Percentiles rank a stretch among this genome's conserved stretches.
phyloP scores from a whole-genome alignment of 2,329 filamentous ascomycete species.

The Fusarium sp. region DNA sequence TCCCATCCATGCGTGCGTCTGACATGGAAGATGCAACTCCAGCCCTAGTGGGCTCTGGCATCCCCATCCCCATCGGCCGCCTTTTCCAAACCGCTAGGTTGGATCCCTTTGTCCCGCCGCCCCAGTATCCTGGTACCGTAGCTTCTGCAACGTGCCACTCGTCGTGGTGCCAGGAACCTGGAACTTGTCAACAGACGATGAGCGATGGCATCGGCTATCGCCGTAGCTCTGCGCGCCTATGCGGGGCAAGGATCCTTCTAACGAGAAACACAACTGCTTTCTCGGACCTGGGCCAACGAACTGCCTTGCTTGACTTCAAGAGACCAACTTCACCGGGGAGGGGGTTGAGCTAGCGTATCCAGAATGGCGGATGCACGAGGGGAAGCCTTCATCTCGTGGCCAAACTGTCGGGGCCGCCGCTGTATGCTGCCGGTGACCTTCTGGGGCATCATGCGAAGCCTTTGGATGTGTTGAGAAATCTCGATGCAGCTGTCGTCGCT shows the following conservation, averaged over 20 bases:
- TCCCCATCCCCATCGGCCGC: not conserved
- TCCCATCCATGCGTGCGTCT: conserved; percentile 15
- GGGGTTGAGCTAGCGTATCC: conserved; percentile 11
- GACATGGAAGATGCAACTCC: conserved; percentile 15
- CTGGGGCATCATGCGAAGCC: conserved; percentile 12
- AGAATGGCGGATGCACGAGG: conserved; percentile 22
- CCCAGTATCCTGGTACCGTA: not conserved
- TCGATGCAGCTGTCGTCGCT: not conserved
- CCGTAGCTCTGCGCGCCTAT: conserved; percentile 17
- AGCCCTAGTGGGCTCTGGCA: conserved; percentile 26
- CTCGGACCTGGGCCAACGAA: not conserved
- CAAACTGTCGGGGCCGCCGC: conserved; percentile 30
- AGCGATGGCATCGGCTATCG: conserved; percentile 25
- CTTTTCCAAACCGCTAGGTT: not conserved
- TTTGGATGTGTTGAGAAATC: not conserved
- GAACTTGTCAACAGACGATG: not conserved
- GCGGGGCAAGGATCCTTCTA: conserved; percentile 1
- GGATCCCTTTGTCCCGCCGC: not conserved
- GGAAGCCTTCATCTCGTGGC: not conserved
- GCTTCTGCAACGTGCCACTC: conserved; percentile 11
- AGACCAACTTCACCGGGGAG: conserved; percentile 4
- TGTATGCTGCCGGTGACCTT: conserved; percentile 12
- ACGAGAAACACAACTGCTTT: not conserved
- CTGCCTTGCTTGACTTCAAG: not conserved
- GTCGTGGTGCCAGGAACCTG: not conserved